Base-by-base conservation (phyloP, 2,329 filamentous ascomycete species). In the Pseudogymnoascus sp. region DNA sequence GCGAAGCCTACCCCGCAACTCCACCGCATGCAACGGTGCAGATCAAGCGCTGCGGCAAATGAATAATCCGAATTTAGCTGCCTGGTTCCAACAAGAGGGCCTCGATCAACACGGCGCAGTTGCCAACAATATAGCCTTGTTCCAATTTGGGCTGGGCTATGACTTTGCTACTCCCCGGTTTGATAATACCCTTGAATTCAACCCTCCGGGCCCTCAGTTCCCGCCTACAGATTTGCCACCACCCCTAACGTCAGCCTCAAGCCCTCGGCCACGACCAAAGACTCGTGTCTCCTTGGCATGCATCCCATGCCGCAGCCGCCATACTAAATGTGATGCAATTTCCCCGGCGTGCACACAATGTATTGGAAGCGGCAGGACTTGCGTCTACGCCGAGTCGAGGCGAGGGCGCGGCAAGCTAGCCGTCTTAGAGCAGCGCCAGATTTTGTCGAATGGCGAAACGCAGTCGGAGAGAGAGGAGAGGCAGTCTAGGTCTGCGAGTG, bases 311-410 rank as follows among this genome's bases (percentile, higher is more conserved):
- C 75, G 73, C 60, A 73, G 68, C 62, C 75, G 73, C 30, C 76
- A 76, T 69, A 71, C 79, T 33, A 79, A 78, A 71, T 82, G 78
- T 66, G 79, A 80, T 65, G 78, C 75, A 38, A 74, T 71, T 49
- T 72, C 72, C 62, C 79, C 79, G 28, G 68, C 67, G 16, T 80
- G 78, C 63, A 71, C 68, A 60, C 76, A 78, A 23, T 80, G 79
- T 66, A 67, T 69, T 38, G 68, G 70, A 19, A 74, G 75, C 49
- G 74, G 74, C 25, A 78, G 78, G 63, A 71, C 76, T 28, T 82
- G 79, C 62, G 75, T 74, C 63, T 82, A 81, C 69, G 73, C 77
- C 19, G 77, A 77, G 65, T 82, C 80, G 11, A 74, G 79, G 36
- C 73, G 80, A 66, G 79, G 80, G 11, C 76, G 74, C 58, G 71